Conservation (phyloP, 352 stramenopile genomes). For the Phytophthora capsici region DNA sequence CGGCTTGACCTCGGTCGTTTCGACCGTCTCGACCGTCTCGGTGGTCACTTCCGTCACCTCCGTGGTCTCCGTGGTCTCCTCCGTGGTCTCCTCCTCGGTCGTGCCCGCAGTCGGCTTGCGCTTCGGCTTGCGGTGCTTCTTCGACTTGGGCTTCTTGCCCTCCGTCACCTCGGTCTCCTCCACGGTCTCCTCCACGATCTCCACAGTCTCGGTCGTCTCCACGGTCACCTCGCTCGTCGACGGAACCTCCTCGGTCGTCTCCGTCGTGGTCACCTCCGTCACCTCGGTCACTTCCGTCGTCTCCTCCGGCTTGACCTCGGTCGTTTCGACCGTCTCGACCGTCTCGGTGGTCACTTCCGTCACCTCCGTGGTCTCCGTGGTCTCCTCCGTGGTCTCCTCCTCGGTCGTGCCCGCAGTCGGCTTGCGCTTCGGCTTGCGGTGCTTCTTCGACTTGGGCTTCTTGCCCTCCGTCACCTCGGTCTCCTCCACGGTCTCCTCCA, state of each 20-base stretch:
- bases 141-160: constrained; percentile 3
- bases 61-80: constrained; percentile 4
- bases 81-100: constrained; percentile 2
- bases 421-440: not conserved
- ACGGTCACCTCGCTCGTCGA: constrained; percentile 3
- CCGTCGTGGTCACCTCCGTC: constrained; percentile 4
- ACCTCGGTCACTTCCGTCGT: constrained; percentile 12
- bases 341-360: constrained; percentile 5
- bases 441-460: not conserved
- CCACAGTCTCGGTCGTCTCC: constrained; percentile 10
- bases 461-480: constrained; percentile 8
- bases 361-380: constrained; percentile 4
- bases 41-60: constrained; percentile 10
- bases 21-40: constrained; percentile 11
- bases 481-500: not conserved
- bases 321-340: not conserved
- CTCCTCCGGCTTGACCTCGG: not conserved
- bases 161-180: constrained; percentile 7
- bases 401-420: not conserved
- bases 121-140: constrained; percentile 1
- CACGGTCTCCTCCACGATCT: constrained; percentile 2
- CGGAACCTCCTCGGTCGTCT: not conserved
- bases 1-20: not conserved
- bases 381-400: constrained; percentile 12
- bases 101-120: not conserved